Evolutionary conservation across 257 asterid species (phyloP).

Genomic region (Solanum medicagineum): DNA sequence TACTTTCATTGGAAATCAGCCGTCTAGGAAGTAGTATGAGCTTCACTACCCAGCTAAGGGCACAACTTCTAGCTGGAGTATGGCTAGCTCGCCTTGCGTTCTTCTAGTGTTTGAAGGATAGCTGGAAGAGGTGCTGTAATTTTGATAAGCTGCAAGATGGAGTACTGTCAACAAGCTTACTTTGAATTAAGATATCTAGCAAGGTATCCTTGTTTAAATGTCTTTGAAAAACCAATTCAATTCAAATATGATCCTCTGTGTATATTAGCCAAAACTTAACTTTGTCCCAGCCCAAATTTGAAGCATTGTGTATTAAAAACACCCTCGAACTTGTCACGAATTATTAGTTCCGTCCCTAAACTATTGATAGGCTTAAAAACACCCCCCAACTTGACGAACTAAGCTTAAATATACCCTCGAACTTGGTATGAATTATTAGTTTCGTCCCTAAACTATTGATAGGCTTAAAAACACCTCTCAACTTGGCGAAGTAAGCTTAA

Average conservation of each 20-base stretch:
- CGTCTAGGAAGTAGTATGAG: neutral
- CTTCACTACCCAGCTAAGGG: neutral
- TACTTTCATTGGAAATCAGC: neutral
- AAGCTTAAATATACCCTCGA: no score
- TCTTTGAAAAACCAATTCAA: neutral
- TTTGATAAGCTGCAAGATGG: conserved; percentile 35
- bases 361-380: no score
- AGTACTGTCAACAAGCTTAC: neutral
- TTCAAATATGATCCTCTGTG: neutral
- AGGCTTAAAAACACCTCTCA: no score
- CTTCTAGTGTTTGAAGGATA: conserved; percentile 32
- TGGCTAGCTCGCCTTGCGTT: neutral
- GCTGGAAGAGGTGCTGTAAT: conserved; percentile 62
- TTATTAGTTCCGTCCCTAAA: no score
- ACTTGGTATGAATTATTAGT: no score
- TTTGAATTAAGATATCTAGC: neutral
- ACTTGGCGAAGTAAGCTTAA: no score
- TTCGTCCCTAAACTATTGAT: no score
- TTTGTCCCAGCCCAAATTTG: neutral
- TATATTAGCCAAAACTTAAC: neutral
- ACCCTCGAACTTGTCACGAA: no score
- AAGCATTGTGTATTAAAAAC: neutral
- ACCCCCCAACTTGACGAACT: no score
- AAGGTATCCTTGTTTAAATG: neutral
- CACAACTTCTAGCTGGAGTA: neutral